Evolutionary conservation across 148 eudicot genomes (phyloP), one percentile per base, ranked within the genome.

Genomic region (Rhododendron molle): DNA sequence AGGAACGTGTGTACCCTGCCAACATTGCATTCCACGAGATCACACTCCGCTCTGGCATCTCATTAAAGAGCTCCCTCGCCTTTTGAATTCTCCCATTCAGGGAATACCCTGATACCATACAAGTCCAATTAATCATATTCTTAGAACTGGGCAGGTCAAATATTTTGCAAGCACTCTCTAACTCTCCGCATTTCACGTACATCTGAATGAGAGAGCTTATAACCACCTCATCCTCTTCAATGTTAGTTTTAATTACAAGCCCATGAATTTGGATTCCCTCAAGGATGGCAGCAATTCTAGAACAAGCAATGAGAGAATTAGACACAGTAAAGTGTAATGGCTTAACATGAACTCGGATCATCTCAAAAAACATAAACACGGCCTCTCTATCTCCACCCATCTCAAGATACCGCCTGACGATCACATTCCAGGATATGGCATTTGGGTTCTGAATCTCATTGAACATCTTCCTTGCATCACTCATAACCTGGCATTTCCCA

Each of bases 21-120:
- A 96, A 76, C 95, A 96, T 91, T 46, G 95, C 90, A 84, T 96
- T 96, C 97, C 96, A 94, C 3, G 98, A 90, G 78, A 96, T 81
- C 52, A 93, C 84, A 76, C 83, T 93, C 62, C 92, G 90, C 76
- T 91, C 92, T 14, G 96, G 93, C 95, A 96, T 96, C 81, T 88
- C 36, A 85, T 94, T 86, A 34, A 96, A 94, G 80, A 94, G 87
- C 82, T 89, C 91, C 81, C 93, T 88, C 7, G 98, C 98, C 83
- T 93, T 91, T 81, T 73, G 86, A 52, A 71, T 86, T 83, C 89
- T 91, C 83, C 96, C 98, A 83, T 56, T 82, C 78, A 47, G 73
- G 67, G 90, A 91, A 89, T 90, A 96, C 60, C 94, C 98, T 20
- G 94, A 89, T 23, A 95, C 86, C 92, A 95, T 90, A 8, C 93